Evolutionary conservation across 2,329 filamentous ascomycete genomes (phyloP).

Genomic region (Purpureocillium lavendulum): DNA sequence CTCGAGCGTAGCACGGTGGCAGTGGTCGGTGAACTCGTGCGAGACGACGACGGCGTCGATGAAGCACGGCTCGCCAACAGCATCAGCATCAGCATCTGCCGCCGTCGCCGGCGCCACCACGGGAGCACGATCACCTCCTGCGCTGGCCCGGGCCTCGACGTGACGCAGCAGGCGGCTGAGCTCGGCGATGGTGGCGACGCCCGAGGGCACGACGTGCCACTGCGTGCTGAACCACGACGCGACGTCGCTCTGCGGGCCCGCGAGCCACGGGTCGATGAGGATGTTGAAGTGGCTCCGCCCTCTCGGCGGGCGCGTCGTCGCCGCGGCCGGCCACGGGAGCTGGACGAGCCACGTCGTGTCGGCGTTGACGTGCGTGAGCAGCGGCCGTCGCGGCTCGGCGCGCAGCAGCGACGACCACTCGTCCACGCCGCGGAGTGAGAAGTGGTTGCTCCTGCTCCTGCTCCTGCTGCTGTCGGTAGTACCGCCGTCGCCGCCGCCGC

Average conservation of each 20-base stretch:
- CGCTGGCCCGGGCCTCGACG: conserved; percentile 32
- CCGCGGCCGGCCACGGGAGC: conserved; percentile 40
- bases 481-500: too few species aligned
- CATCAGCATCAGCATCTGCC: too few species aligned
- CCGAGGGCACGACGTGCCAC: conserved; percentile 48
- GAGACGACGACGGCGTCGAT: conserved; percentile 53
- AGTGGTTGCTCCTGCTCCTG: neutral
- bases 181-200: conserved; percentile 44
- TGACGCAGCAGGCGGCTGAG: conserved; percentile 42
- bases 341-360: conserved; percentile 63
- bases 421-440: conserved; percentile 3
- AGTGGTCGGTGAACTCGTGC: conserved; percentile 64
- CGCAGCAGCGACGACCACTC: conserved; percentile 12
- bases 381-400: conserved; percentile 14
- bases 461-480: too few species aligned
- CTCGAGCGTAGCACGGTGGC: conserved; percentile 51
- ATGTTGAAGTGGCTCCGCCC: conserved; percentile 52
- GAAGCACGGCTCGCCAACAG: neutral
- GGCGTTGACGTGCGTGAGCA: conserved; percentile 58
- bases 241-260: conserved; percentile 54
- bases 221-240: conserved; percentile 58
- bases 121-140: too few species aligned
- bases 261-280: conserved; percentile 58
- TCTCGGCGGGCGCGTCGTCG: conserved; percentile 26
- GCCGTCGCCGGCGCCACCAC: too few species aligned